Evolutionary conservation across 2,329 filamentous ascomycete genomes (phyloP), one percentile per base, ranked within the genome.

Genomic region (Neonectria ditissima): DNA sequence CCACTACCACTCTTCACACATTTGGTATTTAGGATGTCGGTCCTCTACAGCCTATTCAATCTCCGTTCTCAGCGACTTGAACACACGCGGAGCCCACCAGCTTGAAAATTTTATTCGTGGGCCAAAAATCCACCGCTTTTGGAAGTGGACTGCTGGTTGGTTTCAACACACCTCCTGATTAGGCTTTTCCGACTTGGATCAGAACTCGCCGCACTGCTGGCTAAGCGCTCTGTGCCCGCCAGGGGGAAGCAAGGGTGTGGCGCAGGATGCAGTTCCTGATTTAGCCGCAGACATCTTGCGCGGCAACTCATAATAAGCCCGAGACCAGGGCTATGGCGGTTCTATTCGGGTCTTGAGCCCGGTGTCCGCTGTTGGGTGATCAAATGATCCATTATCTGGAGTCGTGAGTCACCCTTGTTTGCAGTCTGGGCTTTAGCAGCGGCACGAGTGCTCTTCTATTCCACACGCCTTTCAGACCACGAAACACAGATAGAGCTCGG

Each of bases 311-410:
- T 55, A 58, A 43, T 57, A 58, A 54, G 44, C 24, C 43, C 44
- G 55, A 55, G 41, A 45, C 50, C 53, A 50, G 24, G 60, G 55
- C 34, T 41, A 20, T n/a, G 43, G 39, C 48, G 55, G 53, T 41
- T 39, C 37, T 37, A 41, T 58, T 59, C 52, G 39, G 54, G 28
- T 39, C 53, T 54, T 65, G 48, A 61, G 53, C 47, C 61, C 62
- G 52, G 62, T 48, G 30, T 45, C 44, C 50, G 32, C 52, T 50
- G 57, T 62, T 43, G 30, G 22, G 18, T 11, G 50, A 54, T 63
- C 60, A 41, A 51, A 50, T 44, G 58, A 62, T 65, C 24, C 48
- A 55, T 50, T 47, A 58, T 62, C 37, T 50, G 9, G 50, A 22
- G 44, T 51, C 44, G 55, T 39, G 30, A 56, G 43, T 5, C 16